These are phyloP conservation scores for Lachancea waltii DNA, from an alignment of 805 yeast species.

Conservation along the genomic window DNA sequence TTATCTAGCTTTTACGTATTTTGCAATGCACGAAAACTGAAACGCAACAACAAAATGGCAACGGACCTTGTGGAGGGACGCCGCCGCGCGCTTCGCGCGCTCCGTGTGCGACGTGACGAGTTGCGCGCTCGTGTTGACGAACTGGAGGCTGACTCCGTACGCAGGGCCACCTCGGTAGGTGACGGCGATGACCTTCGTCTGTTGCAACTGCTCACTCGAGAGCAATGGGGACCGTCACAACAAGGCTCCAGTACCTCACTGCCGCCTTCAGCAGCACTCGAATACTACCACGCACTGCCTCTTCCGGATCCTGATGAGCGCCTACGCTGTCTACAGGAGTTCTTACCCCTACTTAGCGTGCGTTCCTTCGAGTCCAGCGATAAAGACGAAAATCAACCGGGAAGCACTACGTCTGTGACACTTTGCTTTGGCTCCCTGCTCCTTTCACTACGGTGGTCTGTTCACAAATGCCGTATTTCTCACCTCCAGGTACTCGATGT, in stretches of 20 bases:
- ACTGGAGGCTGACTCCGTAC: too few relatives aligned
- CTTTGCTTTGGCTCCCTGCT: too few relatives aligned
- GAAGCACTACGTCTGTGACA: too few relatives aligned
- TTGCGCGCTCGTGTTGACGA: background rate
- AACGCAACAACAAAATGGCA: too few relatives aligned
- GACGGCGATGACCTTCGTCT: background rate
- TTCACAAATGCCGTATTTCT: too few relatives aligned
- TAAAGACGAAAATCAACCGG: background rate
- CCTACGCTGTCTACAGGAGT: slow-evolving; percentile 13
- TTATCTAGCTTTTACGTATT: background rate
- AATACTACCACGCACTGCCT: slow-evolving; percentile 27
- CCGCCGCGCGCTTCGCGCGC: background rate
- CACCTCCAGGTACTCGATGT: background rate
- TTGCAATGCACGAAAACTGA: background rate
- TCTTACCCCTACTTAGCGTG: slow-evolving; percentile 12
- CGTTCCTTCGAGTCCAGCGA: background rate
- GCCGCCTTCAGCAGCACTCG: slow-evolving; percentile 18
- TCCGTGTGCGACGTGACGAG: background rate
- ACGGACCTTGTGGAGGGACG: too few relatives aligned
- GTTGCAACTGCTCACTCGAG: background rate
- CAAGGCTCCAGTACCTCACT: too few relatives aligned
- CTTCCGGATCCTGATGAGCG: slow-evolving; percentile 22
- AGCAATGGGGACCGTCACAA: too few relatives aligned
- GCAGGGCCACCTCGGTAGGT: too few relatives aligned
- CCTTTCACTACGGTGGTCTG: too few relatives aligned